These are phyloP conservation scores for Ehretia macrophylla DNA, from an alignment of 257 asterid genomes.

Conservation along the genomic window DNA sequence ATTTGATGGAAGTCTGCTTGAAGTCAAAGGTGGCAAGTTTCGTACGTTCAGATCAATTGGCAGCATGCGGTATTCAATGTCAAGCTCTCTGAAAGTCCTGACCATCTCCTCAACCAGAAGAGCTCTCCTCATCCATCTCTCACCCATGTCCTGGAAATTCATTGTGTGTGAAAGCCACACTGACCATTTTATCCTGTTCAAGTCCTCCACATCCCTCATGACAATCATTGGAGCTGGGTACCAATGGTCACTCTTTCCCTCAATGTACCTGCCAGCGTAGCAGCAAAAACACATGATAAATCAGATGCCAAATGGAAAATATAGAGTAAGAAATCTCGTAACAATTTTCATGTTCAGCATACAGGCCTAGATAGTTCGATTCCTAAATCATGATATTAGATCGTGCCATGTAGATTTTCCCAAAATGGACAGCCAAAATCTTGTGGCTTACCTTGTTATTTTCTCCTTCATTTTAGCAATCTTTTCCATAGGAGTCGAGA, in stretches of 20 bases:
- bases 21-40: conserved; percentile 53
- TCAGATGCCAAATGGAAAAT: neutral
- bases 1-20: conserved; percentile 63
- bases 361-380: no score
- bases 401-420: neutral
- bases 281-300: no score
- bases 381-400: neutral
- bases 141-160: conserved; percentile 90
- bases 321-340: neutral
- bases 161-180: conserved; percentile 72
- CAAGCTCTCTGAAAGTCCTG: conserved; percentile 65
- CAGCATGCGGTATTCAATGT: conserved; percentile 74
- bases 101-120: conserved; percentile 77
- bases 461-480: conserved; percentile 64
- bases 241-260: conserved; percentile 73
- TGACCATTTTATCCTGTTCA: conserved; percentile 80
- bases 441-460: conserved; percentile 47
- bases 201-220: conserved; percentile 82
- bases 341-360: no score
- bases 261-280: conserved; percentile 45
- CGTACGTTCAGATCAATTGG: conserved; percentile 72
- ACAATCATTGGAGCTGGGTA: conserved; percentile 65
- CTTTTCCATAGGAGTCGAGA: conserved; percentile 75
- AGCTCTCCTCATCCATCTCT: conserved; percentile 74
- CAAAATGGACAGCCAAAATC: neutral